Base-by-base conservation (phyloP, 208 protist species). In the Vickermania spadyakhi region DNA sequence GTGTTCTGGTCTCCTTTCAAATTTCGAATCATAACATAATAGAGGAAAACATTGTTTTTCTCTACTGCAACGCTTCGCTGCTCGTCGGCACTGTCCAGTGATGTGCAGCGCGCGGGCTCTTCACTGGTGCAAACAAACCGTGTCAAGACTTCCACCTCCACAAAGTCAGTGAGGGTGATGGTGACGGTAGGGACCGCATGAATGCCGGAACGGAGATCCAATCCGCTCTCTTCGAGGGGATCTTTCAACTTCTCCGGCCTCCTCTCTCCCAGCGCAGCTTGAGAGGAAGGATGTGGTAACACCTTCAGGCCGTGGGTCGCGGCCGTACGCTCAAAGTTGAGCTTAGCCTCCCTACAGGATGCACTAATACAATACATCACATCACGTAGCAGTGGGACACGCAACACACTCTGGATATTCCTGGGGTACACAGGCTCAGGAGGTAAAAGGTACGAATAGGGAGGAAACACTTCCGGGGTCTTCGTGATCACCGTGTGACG, bases 11-110 rank as follows among this genome's bases (percentile, higher is more conserved):
- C 36, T 7, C 36, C 7, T 59, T 89, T 94, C 64, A 11, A 11
- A 52, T 91, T 90, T 59, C 86, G 77, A 52, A 93, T 77, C 59
- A 75, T 79, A 7, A 93, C 75, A 72, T 88, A 79, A 68, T 90
- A 93, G 7, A 86, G 66, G 60, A 93, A 93, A 28, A 93, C 54
- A 45, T 45, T 45, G 52, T 87, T 57, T 45, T 36, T 36, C 23
- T 28, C 51, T 21, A 11, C 41, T 21, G 41, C 41, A 11, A 49
- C 41, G 18, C 41, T 18, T 21, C 18, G 13, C 13, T 11, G 41
- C 11, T 11, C 11, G 41, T 11, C 11, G 51, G 51, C 13, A 7
- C n/a, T 55, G 21, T 11, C 21, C 7, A 11, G 5, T 5, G 21
- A 13, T 5, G 51, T 55, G 51, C 21, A 13, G 51, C 21, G 21